Conservation (phyloP, 2,329 filamentous ascomycete species). For the Colletotrichum gigasporum region DNA sequence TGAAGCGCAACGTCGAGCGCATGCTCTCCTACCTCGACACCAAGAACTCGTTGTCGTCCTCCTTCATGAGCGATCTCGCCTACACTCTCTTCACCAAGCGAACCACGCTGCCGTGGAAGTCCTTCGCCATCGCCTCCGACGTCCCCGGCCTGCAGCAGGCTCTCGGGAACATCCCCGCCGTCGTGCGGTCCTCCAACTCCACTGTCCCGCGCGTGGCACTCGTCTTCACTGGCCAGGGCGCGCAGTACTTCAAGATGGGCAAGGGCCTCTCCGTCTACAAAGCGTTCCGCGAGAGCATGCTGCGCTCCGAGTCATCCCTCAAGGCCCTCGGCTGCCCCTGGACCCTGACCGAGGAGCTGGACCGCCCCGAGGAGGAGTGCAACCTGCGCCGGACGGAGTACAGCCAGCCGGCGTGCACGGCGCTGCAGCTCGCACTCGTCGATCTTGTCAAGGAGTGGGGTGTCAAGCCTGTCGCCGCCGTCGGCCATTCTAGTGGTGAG, state of each 20-base stretch:
- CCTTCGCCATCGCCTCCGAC: slow-evolving; percentile 47
- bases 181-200: slow-evolving; percentile 38
- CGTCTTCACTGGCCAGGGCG: slow-evolving; percentile 54
- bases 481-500: slow-evolving; percentile 50
- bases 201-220: slow-evolving; percentile 47
- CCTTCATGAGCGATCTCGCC: slow-evolving; percentile 48
- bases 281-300: slow-evolving; percentile 48
- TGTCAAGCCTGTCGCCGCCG: slow-evolving; percentile 39
- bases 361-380: slow-evolving; percentile 36
- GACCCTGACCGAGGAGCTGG: slow-evolving; percentile 36
- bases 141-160: slow-evolving; percentile 35
- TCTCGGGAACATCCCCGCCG: slow-evolving; percentile 36
- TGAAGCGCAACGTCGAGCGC: slow-evolving; percentile 46
- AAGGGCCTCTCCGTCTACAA: slow-evolving; percentile 50
- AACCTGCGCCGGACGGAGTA: slow-evolving; percentile 37
- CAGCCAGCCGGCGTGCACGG: slow-evolving; percentile 52
- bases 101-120: slow-evolving; percentile 54
- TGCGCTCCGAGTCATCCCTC: slow-evolving; percentile 31
- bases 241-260: slow-evolving; percentile 55
- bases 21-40: slow-evolving; percentile 49
- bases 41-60: slow-evolving; percentile 47
- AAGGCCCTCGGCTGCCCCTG: slow-evolving; percentile 31
- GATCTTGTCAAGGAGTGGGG: slow-evolving; percentile 43
- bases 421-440: slow-evolving; percentile 52
- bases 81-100: slow-evolving; percentile 57